Base-by-base conservation (phyloP, 441 rosid species). In the Francoa sonchifolia region DNA sequence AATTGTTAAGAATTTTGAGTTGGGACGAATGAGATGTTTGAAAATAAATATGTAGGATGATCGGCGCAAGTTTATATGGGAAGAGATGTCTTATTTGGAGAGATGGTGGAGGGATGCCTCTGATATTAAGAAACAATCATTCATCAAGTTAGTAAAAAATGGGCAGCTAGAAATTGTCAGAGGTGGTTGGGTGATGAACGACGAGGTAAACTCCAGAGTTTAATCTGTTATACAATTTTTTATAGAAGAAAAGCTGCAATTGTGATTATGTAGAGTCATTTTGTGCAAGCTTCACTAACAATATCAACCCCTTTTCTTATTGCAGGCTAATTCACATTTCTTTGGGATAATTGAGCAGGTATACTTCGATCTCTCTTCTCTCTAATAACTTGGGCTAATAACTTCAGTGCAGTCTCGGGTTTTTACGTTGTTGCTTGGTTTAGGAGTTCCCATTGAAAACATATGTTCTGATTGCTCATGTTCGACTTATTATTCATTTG, bases 161-260 rank as follows among this genome's bases (percentile, higher is more conserved):
- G 99, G 99, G 16, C 99, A 86, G 74, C 44, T 90, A 51, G 99
- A 90, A 50, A 82, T 90, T 42, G 99, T 90, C 49, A 96, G 99
- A 52, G 99, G 99, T 67, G 99, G 96, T 29, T 90, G 99, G 99
- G 99, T 90, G n/a, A 90, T 90, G 99, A 90, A 86, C 44, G 99
- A 86, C 60, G 99, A 90, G 99, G 99, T 86, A 68, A 35, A 18
- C n/a, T n/a, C n/a, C n/a, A n/a, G n/a, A n/a, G n/a, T n/a, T n/a
- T n/a, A n/a, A n/a, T n/a, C n/a, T n/a, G n/a, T n/a, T n/a, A n/a
- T n/a, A n/a, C n/a, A n/a, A n/a, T n/a, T n/a, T n/a, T n/a, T n/a
- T n/a, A n/a, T n/a, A n/a, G n/a, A n/a, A n/a, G n/a, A n/a, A n/a
- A n/a, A n/a, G n/a, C n/a, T n/a, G n/a, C n/a, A n/a, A n/a, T n/a